Conservation (phyloP, 768 basidiomycete species). For the Lactarius vividus region DNA sequence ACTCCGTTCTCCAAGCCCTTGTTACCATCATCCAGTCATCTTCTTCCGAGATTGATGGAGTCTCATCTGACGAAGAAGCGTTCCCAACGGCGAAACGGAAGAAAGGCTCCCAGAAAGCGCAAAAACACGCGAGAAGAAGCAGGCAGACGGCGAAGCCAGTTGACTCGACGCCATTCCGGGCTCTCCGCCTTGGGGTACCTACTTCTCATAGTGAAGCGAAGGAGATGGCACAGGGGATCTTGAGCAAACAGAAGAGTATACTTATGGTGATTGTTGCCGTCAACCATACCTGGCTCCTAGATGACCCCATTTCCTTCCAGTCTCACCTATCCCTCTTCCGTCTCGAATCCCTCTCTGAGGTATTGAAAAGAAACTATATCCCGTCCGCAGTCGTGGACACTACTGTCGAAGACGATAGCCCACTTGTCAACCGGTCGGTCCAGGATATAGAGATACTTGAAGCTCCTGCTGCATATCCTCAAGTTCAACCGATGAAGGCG, state of each 20-base stretch:
- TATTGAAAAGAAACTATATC: slow-evolving; percentile 17
- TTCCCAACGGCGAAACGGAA: not conserved
- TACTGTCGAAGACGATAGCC: not conserved
- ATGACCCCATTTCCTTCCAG: slow-evolving; percentile 2
- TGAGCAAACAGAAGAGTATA: slow-evolving; percentile 29
- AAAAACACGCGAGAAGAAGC: slow-evolving; percentile 30
- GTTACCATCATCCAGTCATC: not conserved
- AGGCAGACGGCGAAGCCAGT: slow-evolving; percentile 22
- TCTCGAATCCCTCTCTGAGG: slow-evolving; percentile 1
- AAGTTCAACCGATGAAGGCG: slow-evolving; percentile 57
- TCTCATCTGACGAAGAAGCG: not conserved
- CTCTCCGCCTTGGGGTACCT: slow-evolving; percentile 33
- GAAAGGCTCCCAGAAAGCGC: slow-evolving; percentile 34
- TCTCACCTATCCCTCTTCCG: slow-evolving; percentile 13
- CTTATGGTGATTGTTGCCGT: slow-evolving; percentile 30
- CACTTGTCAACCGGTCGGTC: not conserved
- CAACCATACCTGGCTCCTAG: not conserved
- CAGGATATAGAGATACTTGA: not conserved
- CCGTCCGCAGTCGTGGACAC: not conserved
- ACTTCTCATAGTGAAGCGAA: slow-evolving; percentile 27
- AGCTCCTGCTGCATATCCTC: slow-evolving; percentile 40
- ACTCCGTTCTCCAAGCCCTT: slow-evolving; percentile 4
- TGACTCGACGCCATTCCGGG: slow-evolving; percentile 34
- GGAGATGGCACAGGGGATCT: slow-evolving; percentile 28
- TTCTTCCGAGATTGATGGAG: slow-evolving; percentile 1